These are phyloP conservation scores for Funneliformis mosseae DNA, from an alignment of 192 early-diverging fungal genomes.

Conservation along the genomic window DNA sequence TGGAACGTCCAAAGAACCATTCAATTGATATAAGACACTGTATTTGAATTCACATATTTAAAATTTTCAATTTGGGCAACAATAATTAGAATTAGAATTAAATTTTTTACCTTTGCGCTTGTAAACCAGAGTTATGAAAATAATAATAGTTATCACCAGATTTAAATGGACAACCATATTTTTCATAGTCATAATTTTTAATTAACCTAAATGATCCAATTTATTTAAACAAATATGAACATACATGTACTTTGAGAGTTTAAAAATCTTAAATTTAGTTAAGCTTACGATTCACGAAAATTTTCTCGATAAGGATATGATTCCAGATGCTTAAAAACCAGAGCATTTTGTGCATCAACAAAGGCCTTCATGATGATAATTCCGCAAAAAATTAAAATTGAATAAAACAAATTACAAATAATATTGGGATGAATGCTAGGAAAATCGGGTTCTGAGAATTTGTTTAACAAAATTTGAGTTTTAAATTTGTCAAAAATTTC, in stretches of 20 bases:
- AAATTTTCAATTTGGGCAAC: neutral
- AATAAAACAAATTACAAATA: neutral
- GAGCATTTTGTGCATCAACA: constrained; percentile 62
- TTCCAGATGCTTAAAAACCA: constrained; percentile 51
- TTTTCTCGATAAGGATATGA: constrained; percentile 42
- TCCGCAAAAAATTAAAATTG: neutral
- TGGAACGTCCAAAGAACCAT: neutral
- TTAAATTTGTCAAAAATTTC: neutral
- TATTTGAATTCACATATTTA: neutral
- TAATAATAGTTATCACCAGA: constrained; percentile 66
- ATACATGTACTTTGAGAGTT: neutral
- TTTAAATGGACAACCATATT: constrained; percentile 57
- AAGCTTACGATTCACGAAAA: constrained; percentile 41
- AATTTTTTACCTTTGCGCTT: constrained; percentile 47
- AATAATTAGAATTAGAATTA: neutral
- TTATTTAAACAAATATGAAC: neutral
- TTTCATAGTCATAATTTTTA: constrained; percentile 60
- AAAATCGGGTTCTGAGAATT: too few species aligned
- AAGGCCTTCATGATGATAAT: constrained; percentile 40
- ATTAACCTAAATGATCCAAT: constrained; percentile 47
- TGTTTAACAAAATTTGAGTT: too few species aligned
- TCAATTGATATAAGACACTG: constrained; percentile 56
- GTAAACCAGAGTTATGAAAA: constrained; percentile 63
- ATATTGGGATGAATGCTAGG: neutral
- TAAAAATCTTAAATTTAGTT: neutral